phyloP scores from a whole-genome alignment of 179 eudicot species.

The Gypsophila paniculata region DNA sequence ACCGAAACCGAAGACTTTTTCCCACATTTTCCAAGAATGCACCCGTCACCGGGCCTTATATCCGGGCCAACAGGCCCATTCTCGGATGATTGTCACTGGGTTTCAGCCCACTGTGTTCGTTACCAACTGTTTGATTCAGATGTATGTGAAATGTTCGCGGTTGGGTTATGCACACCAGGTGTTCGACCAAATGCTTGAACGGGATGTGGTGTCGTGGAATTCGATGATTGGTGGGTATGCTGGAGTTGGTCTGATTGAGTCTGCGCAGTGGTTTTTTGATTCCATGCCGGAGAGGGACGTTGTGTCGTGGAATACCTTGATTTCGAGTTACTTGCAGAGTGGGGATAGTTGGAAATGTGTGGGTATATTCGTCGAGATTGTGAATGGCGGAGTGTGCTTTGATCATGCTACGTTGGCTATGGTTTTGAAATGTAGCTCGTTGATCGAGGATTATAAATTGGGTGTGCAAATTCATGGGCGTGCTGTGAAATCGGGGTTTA shows the following conservation, averaged over 20 bases:
- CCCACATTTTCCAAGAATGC: constrained; percentile 68
- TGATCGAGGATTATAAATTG: constrained; percentile 39
- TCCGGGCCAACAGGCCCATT: constrained; percentile 71
- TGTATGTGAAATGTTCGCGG: constrained; percentile 56
- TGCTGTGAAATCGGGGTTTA: constrained; percentile 62
- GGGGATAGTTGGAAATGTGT: constrained; percentile 39
- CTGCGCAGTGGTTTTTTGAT: constrained; percentile 44
- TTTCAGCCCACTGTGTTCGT: constrained; percentile 72
- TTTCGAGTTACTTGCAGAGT: constrained; percentile 62
- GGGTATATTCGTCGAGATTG: constrained; percentile 46
- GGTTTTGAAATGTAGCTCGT: constrained; percentile 60
- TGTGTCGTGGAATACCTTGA: constrained; percentile 62
- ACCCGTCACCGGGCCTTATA: constrained; percentile 37
- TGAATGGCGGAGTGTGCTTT: constrained; percentile 31
- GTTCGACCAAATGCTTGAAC: constrained; percentile 57
- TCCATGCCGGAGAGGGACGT: constrained; percentile 52
- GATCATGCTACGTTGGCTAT: constrained; percentile 72
- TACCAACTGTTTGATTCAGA: constrained; percentile 67
- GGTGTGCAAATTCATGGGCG: constrained; percentile 71
- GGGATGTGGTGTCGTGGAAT: constrained; percentile 70
- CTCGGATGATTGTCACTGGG: constrained; percentile 62
- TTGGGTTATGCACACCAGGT: constrained; percentile 46
- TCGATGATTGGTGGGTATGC: constrained; percentile 61
- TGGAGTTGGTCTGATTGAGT: constrained; percentile 38
- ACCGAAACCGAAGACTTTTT: constrained; percentile 47